Percentiles rank a stretch among this genome's conserved stretches.
Conservation (phyloP, 495 filamentous ascomycete genomes). For the Trichocladium uniseriatum region DNA sequence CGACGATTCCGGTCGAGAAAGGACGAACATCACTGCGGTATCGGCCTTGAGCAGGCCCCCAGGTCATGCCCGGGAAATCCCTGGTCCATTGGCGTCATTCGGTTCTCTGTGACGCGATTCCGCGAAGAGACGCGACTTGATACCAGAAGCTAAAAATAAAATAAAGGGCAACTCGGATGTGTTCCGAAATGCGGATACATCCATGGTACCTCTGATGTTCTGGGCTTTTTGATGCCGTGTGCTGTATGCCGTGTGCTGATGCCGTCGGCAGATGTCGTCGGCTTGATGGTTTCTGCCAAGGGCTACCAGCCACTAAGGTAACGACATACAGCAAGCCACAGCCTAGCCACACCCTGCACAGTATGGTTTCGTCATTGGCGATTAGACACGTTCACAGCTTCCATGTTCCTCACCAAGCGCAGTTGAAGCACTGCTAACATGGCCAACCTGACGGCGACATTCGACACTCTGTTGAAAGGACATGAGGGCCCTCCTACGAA, state of each 20-base stretch:
- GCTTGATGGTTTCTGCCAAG: no score
- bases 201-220: no score
- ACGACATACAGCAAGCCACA: no score
- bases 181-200: no score
- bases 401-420: background rate
- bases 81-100: background rate
- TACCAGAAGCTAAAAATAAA: no score
- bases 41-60: background rate
- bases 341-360: background rate
- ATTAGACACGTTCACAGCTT: slow-evolving; percentile 4
- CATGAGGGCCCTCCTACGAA: slow-evolving; percentile 40
- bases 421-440: slow-evolving; percentile 26
- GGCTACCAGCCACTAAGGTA: no score
- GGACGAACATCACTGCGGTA: slow-evolving; percentile 6
- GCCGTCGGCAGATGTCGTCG: no score
- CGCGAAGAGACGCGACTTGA: no score
- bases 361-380: slow-evolving; percentile 1
- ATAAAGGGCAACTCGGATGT: no score
- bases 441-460: slow-evolving; percentile 62
- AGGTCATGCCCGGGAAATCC: no score
- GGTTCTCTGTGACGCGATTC: background rate
- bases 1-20: background rate
- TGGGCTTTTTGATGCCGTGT: no score
- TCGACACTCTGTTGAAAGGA: slow-evolving; percentile 57
- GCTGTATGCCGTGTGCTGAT: no score